phyloP scores from a whole-genome alignment of 176 grass and related monocot genomes.

The Ampelocalamus luodianensis region DNA sequence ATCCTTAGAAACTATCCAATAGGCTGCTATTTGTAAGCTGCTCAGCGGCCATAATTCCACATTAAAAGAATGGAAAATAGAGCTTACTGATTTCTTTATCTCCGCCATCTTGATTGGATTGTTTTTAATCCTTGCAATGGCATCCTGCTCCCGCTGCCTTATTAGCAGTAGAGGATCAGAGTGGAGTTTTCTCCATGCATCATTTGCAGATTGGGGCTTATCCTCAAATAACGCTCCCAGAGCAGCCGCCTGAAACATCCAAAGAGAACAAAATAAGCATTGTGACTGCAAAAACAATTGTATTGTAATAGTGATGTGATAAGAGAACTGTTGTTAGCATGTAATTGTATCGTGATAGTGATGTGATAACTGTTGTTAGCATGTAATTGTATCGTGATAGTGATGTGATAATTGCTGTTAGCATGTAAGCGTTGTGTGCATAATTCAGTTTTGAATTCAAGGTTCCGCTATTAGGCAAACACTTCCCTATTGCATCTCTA shows the following conservation, averaged over 20 bases:
- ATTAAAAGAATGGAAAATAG: neutral
- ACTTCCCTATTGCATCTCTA: neutral
- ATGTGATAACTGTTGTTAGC: neutral
- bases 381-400: neutral
- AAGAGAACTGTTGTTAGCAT: neutral
- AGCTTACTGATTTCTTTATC: conserved; percentile 97
- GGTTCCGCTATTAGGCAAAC: neutral
- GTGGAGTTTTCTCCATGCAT: conserved; percentile 94
- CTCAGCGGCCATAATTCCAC: neutral
- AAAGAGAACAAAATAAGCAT: conserved; percentile 20
- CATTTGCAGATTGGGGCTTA: conserved; percentile 95
- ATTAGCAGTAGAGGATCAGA: conserved; percentile 94
- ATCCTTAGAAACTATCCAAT: conserved; percentile 4
- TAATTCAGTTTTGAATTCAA: neutral
- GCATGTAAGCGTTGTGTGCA: neutral
- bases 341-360: neutral
- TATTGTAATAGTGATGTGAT: neutral
- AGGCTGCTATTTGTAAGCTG: neutral
- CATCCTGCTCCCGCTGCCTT: conserved; percentile 87
- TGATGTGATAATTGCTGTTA: neutral
- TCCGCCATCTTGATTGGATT: conserved; percentile 97
- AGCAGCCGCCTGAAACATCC: conserved; percentile 52
- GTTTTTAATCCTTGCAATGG: conserved; percentile 93
- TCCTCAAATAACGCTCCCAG: conserved; percentile 92
- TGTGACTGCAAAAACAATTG: neutral